Evolutionary conservation across 1,284 basidiomycete species (phyloP), one percentile per base, ranked within the genome.

Genomic region (Sporisorium graminicola): DNA sequence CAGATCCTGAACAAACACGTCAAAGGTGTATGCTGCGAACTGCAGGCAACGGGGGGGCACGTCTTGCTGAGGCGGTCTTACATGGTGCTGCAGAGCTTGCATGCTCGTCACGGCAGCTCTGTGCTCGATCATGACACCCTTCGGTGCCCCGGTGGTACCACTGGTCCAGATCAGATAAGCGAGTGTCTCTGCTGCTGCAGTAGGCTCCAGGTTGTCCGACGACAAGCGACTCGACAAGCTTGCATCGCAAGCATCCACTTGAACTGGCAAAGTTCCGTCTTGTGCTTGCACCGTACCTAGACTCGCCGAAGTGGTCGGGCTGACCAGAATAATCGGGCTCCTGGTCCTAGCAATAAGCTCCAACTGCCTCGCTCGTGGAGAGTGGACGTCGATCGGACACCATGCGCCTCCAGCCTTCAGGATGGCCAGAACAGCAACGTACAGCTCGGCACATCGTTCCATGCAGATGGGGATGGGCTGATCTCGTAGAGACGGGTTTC

Each of bases 131-230:
- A 63, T 58, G 22, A 76, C 74, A 16, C 65, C 74, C 37, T 82
- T 82, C 9, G 80, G 80, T 10, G 65, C 52, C 9, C 81, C 81
- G 26, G 81, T 82, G 24, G 81, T 81, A 7, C 81, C 81, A 47
- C 76, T 79, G 13, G 81, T 82, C 80, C 80, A 82, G 49, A 82
- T 82, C 14, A 81, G 52, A 46, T 82, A 82, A 1, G 81, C 81
- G 9, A 82, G 58, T 5, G 53, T 40, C 26, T 29, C 26, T 18
- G 55, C 24, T 16, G 22, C 29, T 24, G 60, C 60, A 13, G 37
- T 37, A 9, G 53, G 16, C 2, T 27, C 37, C 5, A 63, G 60
- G 49, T 63, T 42, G 2, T 13, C 51, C 16, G 51, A 24, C 1
- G 22, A 16, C 14, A 53, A 53, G 10, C 24, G 22, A 1, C 8